Evolutionary conservation across 2,329 filamentous ascomycete genomes (phyloP), one percentile per base, ranked within the genome.

Genomic region (Cercospora sp.): DNA sequence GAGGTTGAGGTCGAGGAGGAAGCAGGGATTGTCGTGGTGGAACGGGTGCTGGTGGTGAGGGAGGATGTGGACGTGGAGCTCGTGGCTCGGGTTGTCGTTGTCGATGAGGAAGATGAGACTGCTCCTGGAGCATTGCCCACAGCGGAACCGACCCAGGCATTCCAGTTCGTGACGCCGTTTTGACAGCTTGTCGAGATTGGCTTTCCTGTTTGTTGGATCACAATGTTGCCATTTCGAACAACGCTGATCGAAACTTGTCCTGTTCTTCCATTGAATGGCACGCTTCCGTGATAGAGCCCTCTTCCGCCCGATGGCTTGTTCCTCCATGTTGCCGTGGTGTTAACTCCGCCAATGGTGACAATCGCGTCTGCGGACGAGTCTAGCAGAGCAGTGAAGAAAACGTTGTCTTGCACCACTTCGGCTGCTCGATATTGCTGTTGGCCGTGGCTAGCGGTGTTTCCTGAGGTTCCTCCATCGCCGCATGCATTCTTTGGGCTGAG

Each of bases 341-440:
- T 73, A 1, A 64, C 59, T 7, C 76, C 77, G 5, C 81, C 81
- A 51, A 83, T 81, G 7, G 74, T 71, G 36, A 83, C 74, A 0
- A 74, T 77, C 63, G 83, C 77, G 7, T 74, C 72, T 8, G 77
- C 74, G 3, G 77, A 31, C 1, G 61, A 64, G 10, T 74, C 69
- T 55, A 75, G 77, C 20, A 80, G 68, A 2, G 73, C 75, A 10
- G 83, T 77, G 61, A 84, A 75, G 33, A 82, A 84, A n/a, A 85
- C 72, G 10, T 80, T 79, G 36, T 85, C 82, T 64, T 79, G 73
- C 2, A 79, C 79, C n/a, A 81, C 79, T 4, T 75, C 69, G 2
- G 77, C 72, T 1, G 75, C 71, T 3, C 63, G 39, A 23, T 72
- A 70, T 26, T 57, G 64, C 9, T 64, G 30, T 55, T 72, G 70